Evolutionary conservation across 73 alveolate species (phyloP), one percentile per base, ranked within the genome.

Genomic region (Urostyla sp.): DNA sequence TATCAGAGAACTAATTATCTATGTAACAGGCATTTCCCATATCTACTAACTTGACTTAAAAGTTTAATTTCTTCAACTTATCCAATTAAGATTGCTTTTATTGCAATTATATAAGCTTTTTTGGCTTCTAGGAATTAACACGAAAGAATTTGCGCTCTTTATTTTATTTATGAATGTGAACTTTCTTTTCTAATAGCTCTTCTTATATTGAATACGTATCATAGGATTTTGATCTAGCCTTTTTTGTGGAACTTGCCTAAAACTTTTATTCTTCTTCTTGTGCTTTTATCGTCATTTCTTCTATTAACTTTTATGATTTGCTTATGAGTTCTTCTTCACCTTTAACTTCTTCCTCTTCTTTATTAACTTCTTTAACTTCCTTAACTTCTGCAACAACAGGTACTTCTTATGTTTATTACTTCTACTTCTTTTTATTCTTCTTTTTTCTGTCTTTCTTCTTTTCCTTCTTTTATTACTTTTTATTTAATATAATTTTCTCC

Each of bases 1-100:
- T 95, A 55, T 87, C 85, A 15, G 97, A 77, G 87, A 91, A 96
- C 72, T 92, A 97, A 53, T 95, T 96, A 85, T 91, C 90, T 58
- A 90, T 93, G 94, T 94, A 96, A 69, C 98, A 94, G 10, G 98
- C 99, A 67, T 96, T 96, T 0, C 99, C 98, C 89, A 96, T 80
- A 85, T 96, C 98, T 23, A 93, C 97, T 5, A 96, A 93, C 74
- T 91, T 95, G 31, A 96, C 72, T 36, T 90, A 49, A 7, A 95
- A 80, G 60, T 88, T 58, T 51, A 67, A 54, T 63, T 79, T 87
- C 28, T 73, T 73, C 38, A 73, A 8, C 40, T 18, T 49, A 7
- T 49, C 35, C 27, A 49, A 18, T 7, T 49, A n/a, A n/a, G n/a
- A 7, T 16, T 49, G 60, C 21, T 49, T 24, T 31, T 49, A 16